Evolutionary conservation across 768 basidiomycete genomes (phyloP), one percentile per base, ranked within the genome.

Genomic region (Hygrophorus pudorinus): DNA sequence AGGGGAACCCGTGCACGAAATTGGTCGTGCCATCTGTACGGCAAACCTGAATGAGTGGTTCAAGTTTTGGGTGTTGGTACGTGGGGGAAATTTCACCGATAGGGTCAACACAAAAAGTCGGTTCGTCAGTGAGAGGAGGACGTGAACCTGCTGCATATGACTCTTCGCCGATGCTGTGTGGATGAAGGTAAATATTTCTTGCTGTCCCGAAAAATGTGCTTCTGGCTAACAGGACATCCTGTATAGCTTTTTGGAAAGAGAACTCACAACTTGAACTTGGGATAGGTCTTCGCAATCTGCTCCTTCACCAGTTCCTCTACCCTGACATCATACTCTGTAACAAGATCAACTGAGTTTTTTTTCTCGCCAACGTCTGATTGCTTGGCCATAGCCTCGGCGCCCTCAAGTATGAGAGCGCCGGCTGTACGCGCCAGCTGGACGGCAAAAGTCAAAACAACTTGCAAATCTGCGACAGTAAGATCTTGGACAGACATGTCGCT

Each of bases 91-190:
- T 7, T 4, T 30, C 52, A 82, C 86, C 92, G 46, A 96, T 94
- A 27, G 93, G 93, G 59, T 98, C 93, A 35, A 94, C 87, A 55
- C 94, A 96, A 68, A 86, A 99, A 0, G 94, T 98, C 4, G 92
- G 91, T 24, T 79, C 80, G 53, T 96, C 85, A 1, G 87, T 89
- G 45, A 94, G 62, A 9, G 79, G 71, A 14, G 72, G 70, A 24
- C 76, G 71, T 46, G 71, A 60, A n/a, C 88, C 88, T 3, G 81
- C 72, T 7, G 88, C 79, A 53, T 85, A 92, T 0, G 85, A 85
- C 65, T 98, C 94, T 58, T 99, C 94, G 45, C 94, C 94, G 47
- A 97, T 88, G 63, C 89, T 93, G 42, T 16, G 46, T 33, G 38
- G 37, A 7, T 3, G 18, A 39, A 42, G 31, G 49, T 30, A 20